These are phyloP conservation scores for Magnusiomyces magnusii DNA, from an alignment of 1,139 yeast genomes.

Conservation along the genomic window DNA sequence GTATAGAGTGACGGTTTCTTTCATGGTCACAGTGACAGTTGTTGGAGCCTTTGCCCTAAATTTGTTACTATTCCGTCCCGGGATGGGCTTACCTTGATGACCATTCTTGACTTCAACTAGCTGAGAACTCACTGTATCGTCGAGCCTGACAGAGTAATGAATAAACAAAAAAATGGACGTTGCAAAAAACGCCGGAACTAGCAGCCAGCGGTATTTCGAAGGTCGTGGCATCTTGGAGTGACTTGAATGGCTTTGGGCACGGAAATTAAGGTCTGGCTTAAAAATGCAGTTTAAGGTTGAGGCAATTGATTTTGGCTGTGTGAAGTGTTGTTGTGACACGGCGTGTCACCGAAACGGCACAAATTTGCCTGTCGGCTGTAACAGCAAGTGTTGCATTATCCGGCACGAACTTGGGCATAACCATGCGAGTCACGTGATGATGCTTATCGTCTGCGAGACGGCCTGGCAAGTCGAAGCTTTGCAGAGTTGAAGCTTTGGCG, in stretches of 20 bases:
- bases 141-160: slow-evolving; percentile 1
- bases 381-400: too few species aligned
- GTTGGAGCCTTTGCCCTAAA: neutral
- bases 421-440: too few species aligned
- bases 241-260: neutral
- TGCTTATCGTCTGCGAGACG: too few species aligned
- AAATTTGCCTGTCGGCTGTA: too few species aligned
- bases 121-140: neutral
- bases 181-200: neutral
- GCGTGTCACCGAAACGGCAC: too few species aligned
- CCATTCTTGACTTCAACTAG: neutral
- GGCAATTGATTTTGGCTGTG: neutral
- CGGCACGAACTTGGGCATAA: too few species aligned
- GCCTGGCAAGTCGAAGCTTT: too few species aligned
- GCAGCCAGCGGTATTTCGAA: neutral
- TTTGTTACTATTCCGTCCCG: neutral
- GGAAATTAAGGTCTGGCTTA: neutral
- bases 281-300: too few species aligned
- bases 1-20: neutral
- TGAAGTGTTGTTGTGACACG: too few species aligned
- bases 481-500: too few species aligned
- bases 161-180: neutral
- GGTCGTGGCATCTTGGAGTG: neutral
- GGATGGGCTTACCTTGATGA: neutral
- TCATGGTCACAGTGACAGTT: slow-evolving; percentile 4